Percentiles rank a stretch among this genome's conserved stretches.
These are phyloP conservation scores for Amanita polypyramis DNA, from an alignment of 768 basidiomycete genomes.

Conservation along the genomic window DNA sequence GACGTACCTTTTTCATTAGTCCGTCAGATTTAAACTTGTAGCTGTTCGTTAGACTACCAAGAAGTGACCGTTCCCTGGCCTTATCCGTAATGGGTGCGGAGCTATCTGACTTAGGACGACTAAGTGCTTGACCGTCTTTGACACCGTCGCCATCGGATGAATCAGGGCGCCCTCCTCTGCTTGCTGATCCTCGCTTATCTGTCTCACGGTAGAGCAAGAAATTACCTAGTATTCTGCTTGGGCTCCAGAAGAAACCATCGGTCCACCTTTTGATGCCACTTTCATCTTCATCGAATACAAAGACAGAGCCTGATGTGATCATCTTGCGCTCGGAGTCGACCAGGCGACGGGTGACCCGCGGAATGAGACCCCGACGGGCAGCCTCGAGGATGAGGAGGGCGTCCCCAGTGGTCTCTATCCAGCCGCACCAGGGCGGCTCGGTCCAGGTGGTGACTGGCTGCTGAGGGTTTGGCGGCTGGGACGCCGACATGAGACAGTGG, in stretches of 20 bases:
- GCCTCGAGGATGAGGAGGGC: slow-evolving; percentile 96
- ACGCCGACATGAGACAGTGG: slow-evolving; percentile 25
- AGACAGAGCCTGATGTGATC: slow-evolving; percentile 90
- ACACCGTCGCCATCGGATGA: slow-evolving; percentile 19
- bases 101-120: slow-evolving; percentile 48
- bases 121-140: slow-evolving; percentile 38
- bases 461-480: slow-evolving; percentile 21
- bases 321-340: slow-evolving; percentile 88
- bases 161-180: slow-evolving; percentile 39
- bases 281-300: slow-evolving; percentile 96
- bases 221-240: slow-evolving; percentile 86
- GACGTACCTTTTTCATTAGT: slow-evolving; percentile 89
- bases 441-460: slow-evolving; percentile 48
- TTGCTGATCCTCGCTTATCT: slow-evolving; percentile 67
- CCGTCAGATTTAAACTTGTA: slow-evolving; percentile 91
- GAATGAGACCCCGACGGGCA: slow-evolving; percentile 80
- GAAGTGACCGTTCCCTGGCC: slow-evolving; percentile 68
- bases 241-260: slow-evolving; percentile 95
- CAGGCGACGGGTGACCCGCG: slow-evolving; percentile 83
- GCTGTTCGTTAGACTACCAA: slow-evolving; percentile 87
- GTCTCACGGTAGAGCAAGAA: slow-evolving; percentile 94
- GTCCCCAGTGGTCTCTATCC: slow-evolving; percentile 92
- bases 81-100: slow-evolving; percentile 44
- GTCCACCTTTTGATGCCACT: slow-evolving; percentile 98
- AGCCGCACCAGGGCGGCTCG: slow-evolving; percentile 88